Evolutionary conservation across 768 basidiomycete genomes (phyloP).

Genomic region (Lyophyllum shimeji): DNA sequence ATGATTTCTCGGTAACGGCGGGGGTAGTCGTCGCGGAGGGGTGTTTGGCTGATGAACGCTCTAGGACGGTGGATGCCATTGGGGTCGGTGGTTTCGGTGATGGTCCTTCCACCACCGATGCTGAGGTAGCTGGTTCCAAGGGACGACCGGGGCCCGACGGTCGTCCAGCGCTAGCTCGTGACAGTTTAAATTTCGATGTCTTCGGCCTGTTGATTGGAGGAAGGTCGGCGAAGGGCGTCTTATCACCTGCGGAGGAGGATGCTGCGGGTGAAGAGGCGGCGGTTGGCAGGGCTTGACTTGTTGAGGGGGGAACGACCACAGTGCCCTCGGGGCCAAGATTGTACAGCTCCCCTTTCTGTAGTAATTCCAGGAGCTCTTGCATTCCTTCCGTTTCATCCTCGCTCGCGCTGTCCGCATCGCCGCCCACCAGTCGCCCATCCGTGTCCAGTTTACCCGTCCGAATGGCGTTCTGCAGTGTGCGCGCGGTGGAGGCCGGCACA

Average conservation of each 20-base stretch:
- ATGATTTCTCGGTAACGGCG: constrained; percentile 23
- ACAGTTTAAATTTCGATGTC: constrained; percentile 51
- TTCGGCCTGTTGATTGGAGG: constrained; percentile 36
- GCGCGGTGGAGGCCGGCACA: constrained; percentile 43
- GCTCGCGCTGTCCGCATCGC: constrained; percentile 53
- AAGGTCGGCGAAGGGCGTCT: constrained; percentile 12
- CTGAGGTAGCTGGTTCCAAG: constrained; percentile 19
- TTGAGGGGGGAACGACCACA: constrained; percentile 19
- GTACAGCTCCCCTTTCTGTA: constrained; percentile 50
- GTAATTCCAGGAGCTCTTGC: constrained; percentile 51
- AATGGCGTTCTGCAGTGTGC: constrained; percentile 51
- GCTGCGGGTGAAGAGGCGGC: not conserved
- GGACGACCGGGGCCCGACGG: constrained; percentile 15
- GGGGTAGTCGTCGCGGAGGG: constrained; percentile 1
- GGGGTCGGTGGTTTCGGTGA: constrained; percentile 31
- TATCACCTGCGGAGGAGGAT: constrained; percentile 5
- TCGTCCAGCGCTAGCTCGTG: constrained; percentile 32
- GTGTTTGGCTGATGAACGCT: constrained; percentile 31
- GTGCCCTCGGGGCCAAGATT: constrained; percentile 52
- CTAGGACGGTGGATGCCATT: constrained; percentile 7
- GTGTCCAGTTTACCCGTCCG: constrained; percentile 56
- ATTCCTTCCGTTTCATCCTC: constrained; percentile 51
- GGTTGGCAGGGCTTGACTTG: not conserved
- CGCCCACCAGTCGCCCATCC: constrained; percentile 47
- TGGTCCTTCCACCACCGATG: constrained; percentile 28